Conservation (phyloP, 75 land plant genomes). For the Ceratopteris richardii region DNA sequence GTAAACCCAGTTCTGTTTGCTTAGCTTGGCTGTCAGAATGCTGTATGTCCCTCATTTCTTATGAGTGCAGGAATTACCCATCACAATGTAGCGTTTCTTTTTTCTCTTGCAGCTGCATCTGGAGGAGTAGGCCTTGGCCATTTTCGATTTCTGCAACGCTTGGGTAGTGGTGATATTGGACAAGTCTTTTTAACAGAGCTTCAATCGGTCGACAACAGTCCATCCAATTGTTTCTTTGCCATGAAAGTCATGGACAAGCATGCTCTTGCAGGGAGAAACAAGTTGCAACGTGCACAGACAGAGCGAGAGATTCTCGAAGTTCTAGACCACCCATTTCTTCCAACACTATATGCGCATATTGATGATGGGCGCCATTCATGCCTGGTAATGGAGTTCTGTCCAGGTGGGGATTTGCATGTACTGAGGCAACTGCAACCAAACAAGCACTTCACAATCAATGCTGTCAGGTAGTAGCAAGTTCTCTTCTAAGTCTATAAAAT, state of each 20-base stretch:
- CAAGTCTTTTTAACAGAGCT: conserved; percentile 62
- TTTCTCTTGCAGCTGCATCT: too few species aligned
- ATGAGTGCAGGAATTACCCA: too few species aligned
- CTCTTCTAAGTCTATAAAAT: background rate
- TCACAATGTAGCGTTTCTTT: too few species aligned
- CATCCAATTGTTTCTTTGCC: conserved; percentile 32
- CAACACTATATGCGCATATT: conserved; percentile 46
- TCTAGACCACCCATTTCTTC: conserved; percentile 66
- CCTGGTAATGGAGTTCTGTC: conserved; percentile 67
- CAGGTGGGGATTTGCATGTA: conserved; percentile 77
- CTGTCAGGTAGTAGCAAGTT: conserved; percentile 38
- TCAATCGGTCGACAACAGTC: conserved; percentile 22
- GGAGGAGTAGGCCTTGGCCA: conserved; percentile 29
- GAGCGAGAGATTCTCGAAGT: conserved; percentile 56
- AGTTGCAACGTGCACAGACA: conserved; percentile 48
- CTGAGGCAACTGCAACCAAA: conserved; percentile 55
- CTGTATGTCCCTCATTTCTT: too few species aligned
- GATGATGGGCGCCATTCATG: conserved; percentile 42
- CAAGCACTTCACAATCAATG: conserved; percentile 41
- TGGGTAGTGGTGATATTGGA: conserved; percentile 79
- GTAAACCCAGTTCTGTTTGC: conserved; percentile 20
- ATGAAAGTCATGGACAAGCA: conserved; percentile 75
- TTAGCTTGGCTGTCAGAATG: too few species aligned
- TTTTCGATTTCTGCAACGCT: conserved; percentile 43
- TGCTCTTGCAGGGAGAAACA: conserved; percentile 42